phyloP scores from a whole-genome alignment of 2,329 filamentous ascomycete genomes.

The Purpureocillium lavendulum region DNA sequence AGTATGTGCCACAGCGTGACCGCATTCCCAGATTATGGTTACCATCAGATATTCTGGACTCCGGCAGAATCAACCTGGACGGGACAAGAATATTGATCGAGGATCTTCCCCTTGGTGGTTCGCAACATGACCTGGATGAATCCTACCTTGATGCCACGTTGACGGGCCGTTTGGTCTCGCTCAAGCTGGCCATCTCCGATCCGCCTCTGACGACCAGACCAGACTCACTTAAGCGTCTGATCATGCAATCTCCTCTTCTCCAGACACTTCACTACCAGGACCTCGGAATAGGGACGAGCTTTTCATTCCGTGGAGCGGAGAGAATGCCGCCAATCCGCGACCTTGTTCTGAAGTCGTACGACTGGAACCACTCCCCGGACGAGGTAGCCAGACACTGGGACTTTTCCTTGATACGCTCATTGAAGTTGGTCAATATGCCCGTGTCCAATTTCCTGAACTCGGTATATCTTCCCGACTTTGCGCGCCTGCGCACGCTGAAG shows the following conservation, averaged over 20 bases:
- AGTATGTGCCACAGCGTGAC: conserved; percentile 20
- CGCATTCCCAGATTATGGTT: conserved; percentile 23
- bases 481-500: conserved; percentile 25
- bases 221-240: conserved; percentile 31
- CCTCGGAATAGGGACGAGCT: conserved; percentile 34
- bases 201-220: conserved; percentile 32
- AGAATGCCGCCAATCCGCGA: conserved; percentile 33
- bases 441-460: conserved; percentile 35
- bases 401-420: conserved; percentile 30
- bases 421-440: conserved; percentile 35
- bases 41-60: conserved; percentile 29
- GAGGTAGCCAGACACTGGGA: conserved; percentile 36
- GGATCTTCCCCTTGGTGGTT: conserved; percentile 29
- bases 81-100: conserved; percentile 29
- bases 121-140: conserved; percentile 22
- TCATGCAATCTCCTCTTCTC: conserved; percentile 25
- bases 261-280: conserved; percentile 34
- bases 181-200: conserved; percentile 29
- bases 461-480: conserved; percentile 26
- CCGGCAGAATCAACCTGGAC: conserved; percentile 17
- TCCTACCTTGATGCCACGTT: conserved; percentile 30
- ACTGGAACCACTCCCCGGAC: conserved; percentile 34
- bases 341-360: conserved; percentile 35
- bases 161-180: conserved; percentile 26
- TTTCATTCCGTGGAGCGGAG: conserved; percentile 29